Base-by-base conservation (phyloP, 1,284 basidiomycete species). In the Sporisorium sorghi region DNA sequence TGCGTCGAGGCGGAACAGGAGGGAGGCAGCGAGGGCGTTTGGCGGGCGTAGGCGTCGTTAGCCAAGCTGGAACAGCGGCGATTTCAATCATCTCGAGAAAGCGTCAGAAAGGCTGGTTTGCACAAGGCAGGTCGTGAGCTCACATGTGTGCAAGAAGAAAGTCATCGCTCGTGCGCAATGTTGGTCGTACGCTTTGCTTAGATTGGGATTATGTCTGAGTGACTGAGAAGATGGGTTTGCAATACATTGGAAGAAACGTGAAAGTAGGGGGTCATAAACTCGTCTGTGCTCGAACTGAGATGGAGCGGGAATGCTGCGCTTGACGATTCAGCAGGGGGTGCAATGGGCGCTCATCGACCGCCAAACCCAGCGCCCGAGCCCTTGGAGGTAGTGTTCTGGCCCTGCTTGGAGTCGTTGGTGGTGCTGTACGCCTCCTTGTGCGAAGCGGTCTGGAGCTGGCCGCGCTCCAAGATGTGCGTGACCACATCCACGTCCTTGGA, bases 401-500 rank as follows among this genome's bases (percentile, higher is more conserved):
- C 61, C 37, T 68, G 59, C 35, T 81, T 76, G 19, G 66, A 53
- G 44, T 78, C 74, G 66, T 81, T 83, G 51, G 79, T 83, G 21
- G 79, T 76, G 44, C 56, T 58, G 67, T 61, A 81, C 42, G 64
- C 78, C 15, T 79, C 78, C 69, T 77, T 80, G 24, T 64, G 58
- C 40, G 63, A 47, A 23, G 67, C 77, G 23, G 63, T 40, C 51
- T 81, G 79, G 23, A 85, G 70, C 32, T 79, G 67, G 26, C 85
- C 85, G 39, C 82, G 71, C 50, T 82, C 71, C 51, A 86, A 78
- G 39, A 86, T 68, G 33, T 55, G 68, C 21, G 76, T 62, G 24
- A 85, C 79, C 12, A 85, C 82, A 19, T 83, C 85, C 40, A 76
- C 74, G 47, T 82, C 75, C 54, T 85, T 85, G 59, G 58, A 52